phyloP scores from a whole-genome alignment of 495 filamentous ascomycete genomes.

The Pyrenopolyporus hunteri region DNA sequence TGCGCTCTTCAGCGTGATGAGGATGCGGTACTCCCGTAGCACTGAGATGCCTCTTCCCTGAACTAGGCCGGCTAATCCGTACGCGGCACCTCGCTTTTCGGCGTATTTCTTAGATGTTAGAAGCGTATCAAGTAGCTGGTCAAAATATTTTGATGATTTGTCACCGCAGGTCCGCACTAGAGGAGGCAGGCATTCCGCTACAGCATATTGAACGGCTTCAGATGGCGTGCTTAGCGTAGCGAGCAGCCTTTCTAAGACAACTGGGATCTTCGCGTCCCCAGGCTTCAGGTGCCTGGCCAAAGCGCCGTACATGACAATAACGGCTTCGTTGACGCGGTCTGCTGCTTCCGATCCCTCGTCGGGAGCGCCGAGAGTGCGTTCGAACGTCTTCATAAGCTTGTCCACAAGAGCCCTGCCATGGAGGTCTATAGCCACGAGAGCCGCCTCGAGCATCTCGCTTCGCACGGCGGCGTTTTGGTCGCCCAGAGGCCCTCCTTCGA shows the following conservation, averaged over 20 bases:
- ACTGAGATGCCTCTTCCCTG: conserved; percentile 83
- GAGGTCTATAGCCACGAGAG: conserved; percentile 75
- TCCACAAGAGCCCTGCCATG: conserved; percentile 84
- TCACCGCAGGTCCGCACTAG: conserved; percentile 80
- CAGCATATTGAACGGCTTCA: conserved; percentile 93
- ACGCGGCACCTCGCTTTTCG: conserved; percentile 87
- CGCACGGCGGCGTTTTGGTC: conserved; percentile 79
- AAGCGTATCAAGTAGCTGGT: conserved; percentile 78
- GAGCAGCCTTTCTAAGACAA: conserved; percentile 82
- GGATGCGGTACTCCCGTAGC: conserved; percentile 82
- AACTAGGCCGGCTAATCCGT: conserved; percentile 90
- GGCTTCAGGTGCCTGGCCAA: conserved; percentile 83
- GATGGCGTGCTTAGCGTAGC: conserved; percentile 92
- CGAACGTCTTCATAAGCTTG: conserved; percentile 88
- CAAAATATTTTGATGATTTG: conserved; percentile 77
- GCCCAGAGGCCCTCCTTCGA: conserved; percentile 80
- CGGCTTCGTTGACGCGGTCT: conserved; percentile 92
- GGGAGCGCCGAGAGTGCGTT: conserved; percentile 78
- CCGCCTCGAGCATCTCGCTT: conserved; percentile 91
- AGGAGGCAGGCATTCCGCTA: conserved; percentile 90
- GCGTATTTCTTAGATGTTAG: conserved; percentile 88
- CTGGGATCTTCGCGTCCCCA: conserved; percentile 81
- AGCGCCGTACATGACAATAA: conserved; percentile 95
- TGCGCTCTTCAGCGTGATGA: conserved; percentile 76
- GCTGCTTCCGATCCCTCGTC: conserved; percentile 77